Evolutionary conservation across 768 basidiomycete genomes (phyloP), one percentile per base, ranked within the genome.

Genomic region (Mycena leptocephala): DNA sequence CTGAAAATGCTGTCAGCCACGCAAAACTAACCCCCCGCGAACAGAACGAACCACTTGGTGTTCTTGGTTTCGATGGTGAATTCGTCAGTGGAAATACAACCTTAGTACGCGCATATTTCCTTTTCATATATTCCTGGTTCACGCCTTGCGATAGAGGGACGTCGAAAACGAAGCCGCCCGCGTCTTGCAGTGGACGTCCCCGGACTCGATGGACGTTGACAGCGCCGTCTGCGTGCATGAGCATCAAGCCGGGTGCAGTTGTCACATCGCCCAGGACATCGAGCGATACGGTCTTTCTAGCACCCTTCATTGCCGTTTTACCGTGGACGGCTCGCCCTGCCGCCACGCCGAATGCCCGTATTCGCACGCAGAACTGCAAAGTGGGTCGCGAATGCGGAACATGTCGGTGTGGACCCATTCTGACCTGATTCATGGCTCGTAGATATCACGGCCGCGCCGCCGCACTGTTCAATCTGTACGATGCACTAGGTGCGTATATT

Each of bases 391-490:
- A 37, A n/a, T n/a, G 14, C 41, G 2, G 28, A 13, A 30, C 8
- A 3, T 14, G 9, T 20, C 22, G 24, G 59, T n/a, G n/a, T n/a
- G n/a, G n/a, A n/a, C 28, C 26, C 55, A 28, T 59, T 62, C 68
- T n/a, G n/a, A n/a, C n/a, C n/a, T n/a, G n/a, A n/a, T n/a, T 63
- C 20, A 58, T 37, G 35, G 20, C 24, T 51, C 39, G 33, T 43
- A 75, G 78, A 43, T n/a, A 28, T 56, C 26, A 26, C 26, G 5
- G 64, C 59, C 3, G 55, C 41, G 8, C 75, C 81, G 24, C 81
- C 81, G 2, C 82, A 81, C 70, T 83, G 82, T 69, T 74, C 79
- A 5, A 55, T 83, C 16, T 83, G 83, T 48, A 63, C 26, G 82
- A 82, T 9, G 81, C 80, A 22, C 48, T 83, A 37, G 81, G 83